Base-by-base conservation (phyloP, 2,329 filamentous ascomycete genomes). In the Samsoniella hepiali region DNA sequence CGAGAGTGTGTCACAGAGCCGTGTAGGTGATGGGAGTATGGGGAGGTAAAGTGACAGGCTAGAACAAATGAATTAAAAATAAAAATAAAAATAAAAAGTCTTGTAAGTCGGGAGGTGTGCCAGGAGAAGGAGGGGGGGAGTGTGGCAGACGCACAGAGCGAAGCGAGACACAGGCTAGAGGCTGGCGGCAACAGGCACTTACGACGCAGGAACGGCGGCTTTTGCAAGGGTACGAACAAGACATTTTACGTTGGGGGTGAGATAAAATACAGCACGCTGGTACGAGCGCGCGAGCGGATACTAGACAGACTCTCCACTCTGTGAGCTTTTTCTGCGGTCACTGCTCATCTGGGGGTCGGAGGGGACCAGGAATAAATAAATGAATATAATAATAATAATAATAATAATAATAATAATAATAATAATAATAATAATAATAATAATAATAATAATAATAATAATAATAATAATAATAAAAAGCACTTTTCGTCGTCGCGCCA, bases 61-160 rank as follows among this genome's bases (percentile, higher is more conserved):
- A 58, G 42, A 49, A 50, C 8, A 56, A 49, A 47, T 32, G 9
- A 54, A 49, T 40, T 45, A 55, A 31, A 56, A 38, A 45, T 56
- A 36, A 42, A 54, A 51, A 58, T 32, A 44, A 50, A 59, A 40
- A 32, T 36, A 50, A 17, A n/a, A 34, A 32, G 15, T 54, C 38
- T 47, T 61, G 58, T 62, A 55, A 56, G 59, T 62, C 32, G 44
- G 44, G 59, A 40, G 59, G 59, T 56, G 58, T 60, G 58, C 31
- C 15, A 36, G 44, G 17, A 50, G n/a, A 36, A n/a, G 53, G 60
- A 40, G 42, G 59, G 22, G 50, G 59, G 47, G 49, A 47, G 62
- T 58, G 62, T 29, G 42, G 49, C 62, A 58, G 31, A 44, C 22
- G 15, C 11, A 11, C 15, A 53, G 13, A 38, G 27, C n/a, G 38